Evolutionary conservation across 225 moss, liverwort and hornwort genomes (phyloP).

Genomic region (Physcomitrium patens): DNA sequence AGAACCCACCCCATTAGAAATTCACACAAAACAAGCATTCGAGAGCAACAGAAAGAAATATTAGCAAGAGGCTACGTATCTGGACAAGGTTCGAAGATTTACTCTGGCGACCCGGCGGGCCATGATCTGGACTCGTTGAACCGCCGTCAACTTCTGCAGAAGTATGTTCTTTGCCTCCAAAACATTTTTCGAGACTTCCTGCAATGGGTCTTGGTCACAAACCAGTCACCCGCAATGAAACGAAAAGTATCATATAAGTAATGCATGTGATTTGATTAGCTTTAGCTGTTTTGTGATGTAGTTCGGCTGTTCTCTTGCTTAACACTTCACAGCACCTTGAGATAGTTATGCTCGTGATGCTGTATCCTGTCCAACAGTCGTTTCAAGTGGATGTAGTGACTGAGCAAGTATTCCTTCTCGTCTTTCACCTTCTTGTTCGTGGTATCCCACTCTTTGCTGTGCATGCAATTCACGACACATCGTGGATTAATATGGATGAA

Average conservation of each 20-base stretch:
- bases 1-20: slow-evolving; percentile 12
- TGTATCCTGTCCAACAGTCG: slow-evolving; percentile 58
- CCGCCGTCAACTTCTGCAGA: slow-evolving; percentile 48
- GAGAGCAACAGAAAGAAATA: neutral
- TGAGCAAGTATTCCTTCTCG: slow-evolving; percentile 74
- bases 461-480: neutral
- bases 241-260: neutral
- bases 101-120: slow-evolving; percentile 47
- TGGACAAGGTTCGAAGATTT: slow-evolving; percentile 12
- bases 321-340: slow-evolving; percentile 55
- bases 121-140: slow-evolving; percentile 50
- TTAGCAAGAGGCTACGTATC: neutral
- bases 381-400: slow-evolving; percentile 74
- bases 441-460: slow-evolving; percentile 72
- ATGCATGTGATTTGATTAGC: too few relatives aligned
- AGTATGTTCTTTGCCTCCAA: slow-evolving; percentile 55
- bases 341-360: slow-evolving; percentile 71
- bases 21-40: neutral
- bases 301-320: too few relatives aligned
- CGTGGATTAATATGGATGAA: neutral
- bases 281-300: too few relatives aligned
- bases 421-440: slow-evolving; percentile 68
- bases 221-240: neutral
- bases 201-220: neutral
- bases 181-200: slow-evolving; percentile 78